Percentiles rank a stretch among this genome's conserved stretches.
phyloP scores from a whole-genome alignment of 176 grass and related monocot species.

The Juncus inflexus region DNA sequence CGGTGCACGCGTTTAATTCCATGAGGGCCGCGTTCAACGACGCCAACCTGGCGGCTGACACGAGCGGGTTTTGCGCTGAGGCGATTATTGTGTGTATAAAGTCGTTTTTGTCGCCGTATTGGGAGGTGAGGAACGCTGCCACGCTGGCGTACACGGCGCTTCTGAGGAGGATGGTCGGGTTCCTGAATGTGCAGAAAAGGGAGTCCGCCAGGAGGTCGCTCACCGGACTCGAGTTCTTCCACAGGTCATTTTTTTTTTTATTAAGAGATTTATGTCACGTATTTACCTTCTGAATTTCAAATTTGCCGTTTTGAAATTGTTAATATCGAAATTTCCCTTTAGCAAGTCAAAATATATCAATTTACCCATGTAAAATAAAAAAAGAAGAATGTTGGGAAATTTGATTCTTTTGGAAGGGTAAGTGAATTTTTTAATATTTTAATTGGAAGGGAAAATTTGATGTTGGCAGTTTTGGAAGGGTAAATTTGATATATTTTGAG shows the following conservation, averaged over 20 bases:
- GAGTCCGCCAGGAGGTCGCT: conserved; percentile 74
- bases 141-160: conserved; percentile 87
- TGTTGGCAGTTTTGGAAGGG: background rate
- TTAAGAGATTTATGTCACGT: background rate
- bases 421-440: conserved; percentile 3
- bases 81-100: conserved; percentile 79
- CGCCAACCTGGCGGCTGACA: conserved; percentile 76
- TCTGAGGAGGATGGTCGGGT: conserved; percentile 87
- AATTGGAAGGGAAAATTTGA: conserved; percentile 3
- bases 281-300: background rate
- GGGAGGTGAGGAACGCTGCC: conserved; percentile 91
- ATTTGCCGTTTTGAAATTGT: too few species aligned
- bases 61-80: conserved; percentile 90
- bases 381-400: too few species aligned
- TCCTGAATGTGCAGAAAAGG: conserved; percentile 80
- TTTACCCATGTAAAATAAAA: too few species aligned
- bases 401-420: background rate
- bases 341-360: too few species aligned
- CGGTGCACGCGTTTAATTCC: conserved; percentile 89
- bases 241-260: conserved; percentile 58
- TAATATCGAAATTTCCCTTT: too few species aligned
- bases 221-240: conserved; percentile 94
- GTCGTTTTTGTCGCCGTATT: conserved; percentile 93
- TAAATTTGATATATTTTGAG: too few species aligned
- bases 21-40: conserved; percentile 90